Percentiles rank a stretch among this genome's conserved stretches.
phyloP scores from a whole-genome alignment of 2,329 filamentous ascomycete genomes.

The Beauveria pseudobassiana region DNA sequence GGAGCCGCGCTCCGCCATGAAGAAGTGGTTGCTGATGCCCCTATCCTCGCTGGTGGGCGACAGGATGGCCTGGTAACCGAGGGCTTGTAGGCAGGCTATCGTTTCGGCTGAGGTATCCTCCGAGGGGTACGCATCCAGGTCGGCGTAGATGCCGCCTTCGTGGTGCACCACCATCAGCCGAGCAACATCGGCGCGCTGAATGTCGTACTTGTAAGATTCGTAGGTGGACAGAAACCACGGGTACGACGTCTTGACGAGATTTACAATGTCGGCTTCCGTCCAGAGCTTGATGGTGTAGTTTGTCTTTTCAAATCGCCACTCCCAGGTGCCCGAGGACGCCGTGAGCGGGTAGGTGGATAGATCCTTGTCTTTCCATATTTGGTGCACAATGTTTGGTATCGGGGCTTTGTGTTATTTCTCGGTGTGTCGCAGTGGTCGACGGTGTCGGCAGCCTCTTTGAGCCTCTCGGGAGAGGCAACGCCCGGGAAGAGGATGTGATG shows the following conservation, averaged over 20 bases:
- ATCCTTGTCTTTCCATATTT: constrained; percentile 18
- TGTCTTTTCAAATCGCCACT: constrained; percentile 11
- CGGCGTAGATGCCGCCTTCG: constrained; percentile 19
- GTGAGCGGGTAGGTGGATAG: constrained; percentile 14
- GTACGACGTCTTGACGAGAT: constrained; percentile 15
- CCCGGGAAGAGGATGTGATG: background rate
- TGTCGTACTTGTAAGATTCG: constrained; percentile 16
- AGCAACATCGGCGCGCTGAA: constrained; percentile 19
- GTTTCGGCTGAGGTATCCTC: background rate
- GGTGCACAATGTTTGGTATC: constrained; percentile 17
- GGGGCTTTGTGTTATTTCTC: background rate
- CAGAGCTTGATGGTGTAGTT: constrained; percentile 19
- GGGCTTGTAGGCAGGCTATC: constrained; percentile 14
- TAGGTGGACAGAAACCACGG: constrained; percentile 18
- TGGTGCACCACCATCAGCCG: constrained; percentile 18
- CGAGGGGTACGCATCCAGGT: constrained; percentile 18
- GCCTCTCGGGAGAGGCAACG: background rate
- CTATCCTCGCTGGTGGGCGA: constrained; percentile 11
- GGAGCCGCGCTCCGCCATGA: constrained; percentile 17
- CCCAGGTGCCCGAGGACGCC: constrained; percentile 14
- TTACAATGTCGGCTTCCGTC: constrained; percentile 17
- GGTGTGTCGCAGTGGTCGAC: background rate
- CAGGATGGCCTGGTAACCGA: constrained; percentile 15
- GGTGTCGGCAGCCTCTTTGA: background rate
- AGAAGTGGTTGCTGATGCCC: constrained; percentile 20